Base-by-base conservation (phyloP, 2,329 filamentous ascomycete genomes). In the Cryphonectria carpinicola region DNA sequence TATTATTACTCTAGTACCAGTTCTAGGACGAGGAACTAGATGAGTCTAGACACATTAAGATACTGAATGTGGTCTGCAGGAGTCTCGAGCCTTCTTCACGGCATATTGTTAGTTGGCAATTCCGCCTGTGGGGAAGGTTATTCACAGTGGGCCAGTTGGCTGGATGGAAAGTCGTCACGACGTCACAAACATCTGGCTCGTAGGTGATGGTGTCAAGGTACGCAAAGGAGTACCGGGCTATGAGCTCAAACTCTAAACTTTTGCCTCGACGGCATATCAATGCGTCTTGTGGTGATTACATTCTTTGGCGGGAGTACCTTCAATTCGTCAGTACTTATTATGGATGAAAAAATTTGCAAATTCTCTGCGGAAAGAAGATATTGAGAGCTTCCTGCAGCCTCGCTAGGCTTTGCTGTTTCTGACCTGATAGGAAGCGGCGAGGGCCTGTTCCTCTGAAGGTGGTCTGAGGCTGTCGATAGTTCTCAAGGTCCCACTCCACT, bases 221-320 rank as follows among this genome's bases (percentile, higher is more conserved):
- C n/a, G 68, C 11, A 22, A 73, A 46, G 1, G 71, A 65, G 41
- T 74, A 70, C 13, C 71, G 61, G 5, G 71, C 64, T 64, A 71
- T 73, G 11, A 73, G 49, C 54, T 71, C 73, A 52, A 73, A 74
- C 37, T 74, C 73, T 6, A 74, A 66, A 13, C 71, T 71, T 1
- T 1, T 49, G 58, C 14, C 65, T 68, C 4, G 61, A 39, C 17
- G 71, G 69, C 11, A 28, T 49, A 5, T 46, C 62, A 6, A 72
- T 71, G 49, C 35, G 65, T 14, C 63, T 41, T 14, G 61, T 25
- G 0, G 54, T 68, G 14, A 72, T 62, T 4, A 66, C 13, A 32
- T 13, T 14, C 63, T 52, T 17, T 6, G n/a, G 25, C 43, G 8
- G 22, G 4, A 3, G 1, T 2, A 25, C 3, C 19, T 19, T n/a